Evolutionary conservation across 192 early-diverging fungal species (phyloP).

Genomic region (Coemansia sp.): DNA sequence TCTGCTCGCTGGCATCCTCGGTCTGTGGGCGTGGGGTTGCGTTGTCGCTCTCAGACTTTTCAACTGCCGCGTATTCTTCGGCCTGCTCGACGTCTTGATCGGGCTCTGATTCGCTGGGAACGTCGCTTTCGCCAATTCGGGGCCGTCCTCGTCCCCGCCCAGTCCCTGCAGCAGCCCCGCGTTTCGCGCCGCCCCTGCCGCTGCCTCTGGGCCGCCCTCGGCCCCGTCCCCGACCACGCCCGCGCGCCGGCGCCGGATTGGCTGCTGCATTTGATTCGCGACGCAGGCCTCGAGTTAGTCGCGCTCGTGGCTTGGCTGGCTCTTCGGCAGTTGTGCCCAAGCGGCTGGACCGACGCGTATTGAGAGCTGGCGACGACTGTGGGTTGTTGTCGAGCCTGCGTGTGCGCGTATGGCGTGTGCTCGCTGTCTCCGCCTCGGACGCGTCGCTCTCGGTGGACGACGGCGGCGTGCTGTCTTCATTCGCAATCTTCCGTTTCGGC

Average conservation of each 20-base stretch:
- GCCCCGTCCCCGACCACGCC: constrained; percentile 20
- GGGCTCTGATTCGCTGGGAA: constrained; percentile 8
- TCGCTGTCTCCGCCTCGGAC: constrained; percentile 19
- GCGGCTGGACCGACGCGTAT: constrained; percentile 37
- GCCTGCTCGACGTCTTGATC: constrained; percentile 9
- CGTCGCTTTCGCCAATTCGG: not conserved
- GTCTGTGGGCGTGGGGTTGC: not conserved
- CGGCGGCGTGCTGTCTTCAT: constrained; percentile 15
- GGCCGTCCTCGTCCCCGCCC: not conserved
- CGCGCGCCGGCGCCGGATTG: not conserved
- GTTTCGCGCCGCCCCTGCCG: not conserved
- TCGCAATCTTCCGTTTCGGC: constrained; percentile 30
- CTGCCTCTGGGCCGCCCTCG: constrained; percentile 5
- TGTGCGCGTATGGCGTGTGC: constrained; percentile 14
- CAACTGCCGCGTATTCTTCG: not conserved
- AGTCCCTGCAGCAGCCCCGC: not conserved
- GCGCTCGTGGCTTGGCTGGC: constrained; percentile 21
- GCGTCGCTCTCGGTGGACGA: constrained; percentile 17
- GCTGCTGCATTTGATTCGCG: constrained; percentile 8
- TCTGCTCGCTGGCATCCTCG: not conserved
- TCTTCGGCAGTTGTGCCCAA: constrained; percentile 27
- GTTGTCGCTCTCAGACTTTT: constrained; percentile 8
- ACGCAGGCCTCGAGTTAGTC: constrained; percentile 37
- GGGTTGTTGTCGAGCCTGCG: constrained; percentile 16
- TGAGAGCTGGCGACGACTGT: constrained; percentile 28